Evolutionary conservation across 2,329 filamentous ascomycete genomes (phyloP).

Genomic region (Chaetomiaceae sp.): DNA sequence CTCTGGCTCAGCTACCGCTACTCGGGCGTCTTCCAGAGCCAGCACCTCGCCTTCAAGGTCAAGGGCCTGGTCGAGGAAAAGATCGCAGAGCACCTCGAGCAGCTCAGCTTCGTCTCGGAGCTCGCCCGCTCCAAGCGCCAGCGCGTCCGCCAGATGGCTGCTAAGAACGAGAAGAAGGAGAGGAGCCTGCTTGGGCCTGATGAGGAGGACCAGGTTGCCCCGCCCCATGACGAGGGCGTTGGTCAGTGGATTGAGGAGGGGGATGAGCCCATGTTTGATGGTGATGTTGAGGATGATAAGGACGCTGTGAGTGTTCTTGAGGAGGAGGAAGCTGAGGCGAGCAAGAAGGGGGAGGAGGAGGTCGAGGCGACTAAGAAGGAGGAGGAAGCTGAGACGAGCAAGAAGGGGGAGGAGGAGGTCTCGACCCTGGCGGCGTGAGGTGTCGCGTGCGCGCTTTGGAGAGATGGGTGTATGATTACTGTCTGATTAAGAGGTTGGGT

Average conservation of each 20-base stretch:
- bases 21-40: conserved; percentile 69
- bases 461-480: too few species aligned
- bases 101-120: conserved; percentile 50
- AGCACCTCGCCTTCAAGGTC: conserved; percentile 71
- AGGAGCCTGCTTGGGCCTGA: conserved; percentile 24
- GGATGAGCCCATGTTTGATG: conserved; percentile 14
- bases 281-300: not conserved
- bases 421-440: too few species aligned
- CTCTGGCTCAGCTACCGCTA: conserved; percentile 93
- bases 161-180: conserved; percentile 17
- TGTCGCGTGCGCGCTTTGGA: too few species aligned
- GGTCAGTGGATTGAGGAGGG: conserved; percentile 31
- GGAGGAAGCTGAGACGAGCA: not conserved
- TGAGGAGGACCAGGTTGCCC: conserved; percentile 15
- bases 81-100: conserved; percentile 60
- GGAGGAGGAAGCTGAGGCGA: not conserved
- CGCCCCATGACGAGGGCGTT: conserved; percentile 7
- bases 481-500: too few species aligned
- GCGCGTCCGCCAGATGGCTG: conserved; percentile 19
- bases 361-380: too few species aligned
- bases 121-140: conserved; percentile 36
- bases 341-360: not conserved
- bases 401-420: too few species aligned
- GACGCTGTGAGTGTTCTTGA: not conserved
- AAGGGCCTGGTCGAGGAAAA: conserved; percentile 72